Conservation (phyloP, 129 eudicot species). For the Scalesia atractyloides region DNA sequence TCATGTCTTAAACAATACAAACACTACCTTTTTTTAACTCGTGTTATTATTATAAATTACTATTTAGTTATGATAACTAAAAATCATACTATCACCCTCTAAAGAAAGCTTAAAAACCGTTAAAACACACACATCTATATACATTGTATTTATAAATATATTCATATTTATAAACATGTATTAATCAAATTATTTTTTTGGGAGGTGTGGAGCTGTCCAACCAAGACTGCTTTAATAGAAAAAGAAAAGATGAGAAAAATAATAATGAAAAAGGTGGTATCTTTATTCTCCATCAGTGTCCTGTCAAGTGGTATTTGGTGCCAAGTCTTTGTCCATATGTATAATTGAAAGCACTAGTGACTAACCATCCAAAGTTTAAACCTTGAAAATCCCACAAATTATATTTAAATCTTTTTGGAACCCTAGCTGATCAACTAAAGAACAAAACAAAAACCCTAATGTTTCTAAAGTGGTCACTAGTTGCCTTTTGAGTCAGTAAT, state of each 20-base stretch:
- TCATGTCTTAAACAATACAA: too few species aligned
- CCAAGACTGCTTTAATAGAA: conserved; percentile 27
- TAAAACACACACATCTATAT: too few species aligned
- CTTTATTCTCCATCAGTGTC: conserved; percentile 71
- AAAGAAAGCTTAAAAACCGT: too few species aligned
- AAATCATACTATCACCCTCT: too few species aligned
- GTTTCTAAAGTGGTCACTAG: conserved; percentile 38
- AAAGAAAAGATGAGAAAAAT: conserved; percentile 26
- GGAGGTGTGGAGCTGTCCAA: conserved; percentile 28
- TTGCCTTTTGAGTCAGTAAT: conserved; percentile 38
- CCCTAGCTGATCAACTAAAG: conserved; percentile 30
- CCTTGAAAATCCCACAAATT: conserved; percentile 12
- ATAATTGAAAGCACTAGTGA: conserved; percentile 60
- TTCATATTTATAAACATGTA: too few species aligned
- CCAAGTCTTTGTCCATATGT: conserved; percentile 63
- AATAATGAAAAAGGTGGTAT: conserved; percentile 29
- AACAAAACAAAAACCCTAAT: conserved; percentile 42
- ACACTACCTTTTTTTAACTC: too few species aligned
- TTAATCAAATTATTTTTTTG: not conserved
- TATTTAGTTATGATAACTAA: too few species aligned
- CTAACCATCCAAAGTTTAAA: conserved; percentile 32
- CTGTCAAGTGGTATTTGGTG: conserved; percentile 63
- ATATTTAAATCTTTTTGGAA: conserved; percentile 16
- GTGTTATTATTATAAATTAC: too few species aligned
- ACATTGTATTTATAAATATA: too few species aligned